Base-by-base conservation (phyloP, 2,329 filamentous ascomycete genomes). In the Curvularia sp. region DNA sequence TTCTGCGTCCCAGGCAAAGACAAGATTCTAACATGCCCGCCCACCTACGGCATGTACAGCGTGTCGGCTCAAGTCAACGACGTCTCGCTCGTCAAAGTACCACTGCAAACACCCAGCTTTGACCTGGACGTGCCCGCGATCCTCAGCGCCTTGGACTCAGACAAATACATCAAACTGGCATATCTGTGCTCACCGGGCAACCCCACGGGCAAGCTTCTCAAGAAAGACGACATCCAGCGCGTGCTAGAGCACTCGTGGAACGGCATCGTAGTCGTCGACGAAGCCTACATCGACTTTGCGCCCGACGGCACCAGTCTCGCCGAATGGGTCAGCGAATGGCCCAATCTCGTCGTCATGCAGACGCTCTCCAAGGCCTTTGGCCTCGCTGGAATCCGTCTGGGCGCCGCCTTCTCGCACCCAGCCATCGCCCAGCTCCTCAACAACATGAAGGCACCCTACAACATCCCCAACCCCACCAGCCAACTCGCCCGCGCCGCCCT, bases 361-460 rank as follows among this genome's bases (percentile, higher is more conserved):
- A 99, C 95, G 1, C 84, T 98, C n/a, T 96, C 91, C 71, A 99
- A 99, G 78, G 95, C 93, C 0, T 99, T 99, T 73, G 95, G 95
- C 28, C 86, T 99, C 72, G 95, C 95, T 4, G 95, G 94, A 50
- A 97, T 99, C 74, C 85, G 95, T 15, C 84, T 99, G 1, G 95
- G 95, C 47, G 91, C 88, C 7, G 92, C 92, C 0, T 99, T 97
- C 75, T 86, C 91, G 5, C 86, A 88, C 9, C 83, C 88, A 0
- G 84, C 87, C 5, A 89, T 99, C 62, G 93, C 94, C 2, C 78
- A 80, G 15, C 82, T 99, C 12, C 84, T 99, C 55, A 99, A 99
- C 80, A 93, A 85, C 74, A 84, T 99, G 71, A 98, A 98, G 80
- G 94, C 95, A 0, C 95, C 95, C 0, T 99, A 99, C 81, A 98